Evolutionary conservation across 805 yeast species (phyloP).

Genomic region (Lipomyces yamanashiensis): DNA sequence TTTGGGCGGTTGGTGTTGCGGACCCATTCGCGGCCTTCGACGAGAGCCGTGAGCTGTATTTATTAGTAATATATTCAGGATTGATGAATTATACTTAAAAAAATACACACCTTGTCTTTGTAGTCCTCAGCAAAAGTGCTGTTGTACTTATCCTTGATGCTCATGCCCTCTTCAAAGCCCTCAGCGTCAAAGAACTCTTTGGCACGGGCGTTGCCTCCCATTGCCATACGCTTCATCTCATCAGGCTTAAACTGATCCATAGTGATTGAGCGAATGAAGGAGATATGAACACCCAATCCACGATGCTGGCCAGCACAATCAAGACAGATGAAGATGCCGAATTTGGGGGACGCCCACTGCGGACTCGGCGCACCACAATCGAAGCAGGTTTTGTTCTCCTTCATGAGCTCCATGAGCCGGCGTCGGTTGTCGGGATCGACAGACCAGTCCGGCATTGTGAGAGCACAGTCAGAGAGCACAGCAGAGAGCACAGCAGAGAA

Average conservation of each 20-base stretch:
- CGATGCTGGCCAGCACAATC: slow-evolving; percentile 96
- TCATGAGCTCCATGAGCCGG: slow-evolving; percentile 64
- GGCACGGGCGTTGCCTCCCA: slow-evolving; percentile 86
- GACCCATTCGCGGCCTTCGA: slow-evolving; percentile 71
- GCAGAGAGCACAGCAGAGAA: not conserved
- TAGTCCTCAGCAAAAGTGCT: slow-evolving; percentile 95
- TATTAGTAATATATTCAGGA: not conserved
- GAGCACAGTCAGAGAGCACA: not conserved
- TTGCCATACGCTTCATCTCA: slow-evolving; percentile 85
- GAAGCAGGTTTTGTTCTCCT: slow-evolving; percentile 84
- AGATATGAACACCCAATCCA: slow-evolving; percentile 94
- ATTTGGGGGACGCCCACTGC: slow-evolving; percentile 99
- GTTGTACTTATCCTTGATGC: slow-evolving; percentile 77
- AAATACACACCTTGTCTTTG: slow-evolving; percentile 59
- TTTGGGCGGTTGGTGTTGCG: slow-evolving; percentile 28
- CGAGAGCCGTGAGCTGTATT: slow-evolving; percentile 60
- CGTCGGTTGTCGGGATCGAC: slow-evolving; percentile 93
- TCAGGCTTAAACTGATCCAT: slow-evolving; percentile 98
- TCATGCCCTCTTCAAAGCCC: slow-evolving; percentile 68
- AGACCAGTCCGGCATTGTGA: slow-evolving; percentile 64
- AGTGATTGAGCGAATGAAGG: slow-evolving; percentile 94
- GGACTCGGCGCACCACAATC: slow-evolving; percentile 97
- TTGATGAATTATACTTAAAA: not conserved
- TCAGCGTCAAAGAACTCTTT: slow-evolving; percentile 67
- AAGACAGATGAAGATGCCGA: slow-evolving; percentile 94